A percentile compares a stretch with the other conserved stretches of the same genome.
phyloP scores from a whole-genome alignment of 73 alveolate genomes.

The Symbiodinium pilosum region DNA sequence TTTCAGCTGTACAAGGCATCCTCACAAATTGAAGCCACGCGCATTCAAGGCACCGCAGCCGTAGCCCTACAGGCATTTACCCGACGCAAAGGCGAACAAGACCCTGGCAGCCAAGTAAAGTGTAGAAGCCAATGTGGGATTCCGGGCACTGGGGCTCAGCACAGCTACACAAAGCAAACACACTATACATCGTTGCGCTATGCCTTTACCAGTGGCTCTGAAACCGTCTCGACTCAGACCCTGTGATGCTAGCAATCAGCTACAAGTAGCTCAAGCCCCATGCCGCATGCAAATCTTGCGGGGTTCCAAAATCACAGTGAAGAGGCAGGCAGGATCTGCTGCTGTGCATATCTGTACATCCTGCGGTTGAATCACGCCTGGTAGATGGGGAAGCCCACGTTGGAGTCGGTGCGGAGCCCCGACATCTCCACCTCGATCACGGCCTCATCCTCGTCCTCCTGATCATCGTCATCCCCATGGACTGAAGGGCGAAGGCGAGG shows the following conservation, averaged over 20 bases:
- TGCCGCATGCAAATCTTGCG: no score
- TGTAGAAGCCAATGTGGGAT: background rate
- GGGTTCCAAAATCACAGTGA: no score
- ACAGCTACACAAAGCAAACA: no score
- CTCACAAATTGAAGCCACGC: background rate
- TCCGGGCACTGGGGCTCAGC: background rate
- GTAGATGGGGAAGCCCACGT: slow-evolving; percentile 25
- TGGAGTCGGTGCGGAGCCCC: slow-evolving; percentile 24
- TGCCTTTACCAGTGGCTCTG: no score
- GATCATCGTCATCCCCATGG: background rate
- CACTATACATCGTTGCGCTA: no score
- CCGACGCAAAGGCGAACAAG: background rate
- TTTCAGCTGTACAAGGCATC: no score
- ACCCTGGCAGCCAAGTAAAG: background rate
- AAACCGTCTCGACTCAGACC: no score
- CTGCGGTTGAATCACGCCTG: background rate
- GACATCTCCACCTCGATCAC: background rate
- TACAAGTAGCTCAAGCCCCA: no score
- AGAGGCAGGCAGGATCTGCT: no score
- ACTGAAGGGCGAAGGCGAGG: background rate
- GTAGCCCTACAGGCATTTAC: background rate
- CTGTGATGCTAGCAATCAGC: no score
- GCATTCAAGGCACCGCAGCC: background rate
- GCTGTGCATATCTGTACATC: no score
- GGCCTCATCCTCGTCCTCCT: background rate